Evolutionary conservation across 1,139 yeast species (phyloP).

Genomic region (Suhomyces kunorum): DNA sequence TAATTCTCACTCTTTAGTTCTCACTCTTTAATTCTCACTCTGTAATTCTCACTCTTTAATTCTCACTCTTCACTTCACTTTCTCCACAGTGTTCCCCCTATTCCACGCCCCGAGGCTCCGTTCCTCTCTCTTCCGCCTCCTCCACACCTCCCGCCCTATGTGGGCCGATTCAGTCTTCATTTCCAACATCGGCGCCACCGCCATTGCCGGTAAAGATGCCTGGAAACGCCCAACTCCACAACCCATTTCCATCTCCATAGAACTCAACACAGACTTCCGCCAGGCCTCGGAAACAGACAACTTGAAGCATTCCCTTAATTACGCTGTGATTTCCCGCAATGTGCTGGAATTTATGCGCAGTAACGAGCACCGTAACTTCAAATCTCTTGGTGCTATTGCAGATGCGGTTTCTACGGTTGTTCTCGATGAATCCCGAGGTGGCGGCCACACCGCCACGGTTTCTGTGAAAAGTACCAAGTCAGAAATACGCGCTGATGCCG

Average conservation of each 20-base stretch:
- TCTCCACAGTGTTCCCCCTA: neutral
- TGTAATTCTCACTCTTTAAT: too few species aligned
- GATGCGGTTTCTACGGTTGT: constrained; percentile 51
- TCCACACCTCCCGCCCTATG: constrained; percentile 4
- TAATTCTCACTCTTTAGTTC: too few species aligned
- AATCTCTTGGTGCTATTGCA: constrained; percentile 58
- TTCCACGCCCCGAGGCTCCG: neutral
- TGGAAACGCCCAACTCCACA: constrained; percentile 75
- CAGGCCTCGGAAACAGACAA: constrained; percentile 77
- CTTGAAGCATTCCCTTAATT: constrained; percentile 76
- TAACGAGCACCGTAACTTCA: constrained; percentile 49
- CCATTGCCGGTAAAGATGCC: constrained; percentile 72
- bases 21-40: too few species aligned
- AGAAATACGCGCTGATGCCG: constrained; percentile 56
- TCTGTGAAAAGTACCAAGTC: constrained; percentile 52
- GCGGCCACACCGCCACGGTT: constrained; percentile 52
- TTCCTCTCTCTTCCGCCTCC: constrained; percentile 1
- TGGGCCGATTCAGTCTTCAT: constrained; percentile 57
- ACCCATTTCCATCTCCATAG: constrained; percentile 62
- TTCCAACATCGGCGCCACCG: constrained; percentile 57
- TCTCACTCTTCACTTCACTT: too few species aligned
- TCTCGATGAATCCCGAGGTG: constrained; percentile 48
- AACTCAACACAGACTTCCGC: constrained; percentile 66
- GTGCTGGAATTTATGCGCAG: constrained; percentile 53
- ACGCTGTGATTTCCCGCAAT: constrained; percentile 77